Evolutionary conservation across 371 early-diverging fungal species (phyloP).

Genomic region (Circinella minor): DNA sequence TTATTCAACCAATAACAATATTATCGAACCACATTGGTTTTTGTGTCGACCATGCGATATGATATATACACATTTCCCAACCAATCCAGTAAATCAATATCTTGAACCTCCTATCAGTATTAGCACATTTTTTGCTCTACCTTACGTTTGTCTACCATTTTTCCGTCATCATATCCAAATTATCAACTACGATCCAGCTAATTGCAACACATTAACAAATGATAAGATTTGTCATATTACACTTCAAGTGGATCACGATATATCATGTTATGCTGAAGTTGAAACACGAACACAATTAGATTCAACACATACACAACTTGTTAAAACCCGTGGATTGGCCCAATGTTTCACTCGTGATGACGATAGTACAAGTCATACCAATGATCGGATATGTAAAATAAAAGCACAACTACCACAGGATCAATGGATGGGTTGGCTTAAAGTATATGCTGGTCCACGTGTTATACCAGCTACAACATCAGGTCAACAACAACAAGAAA

Average conservation of each 20-base stretch:
- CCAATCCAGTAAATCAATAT: slow-evolving; percentile 31
- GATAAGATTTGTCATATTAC: slow-evolving; percentile 29
- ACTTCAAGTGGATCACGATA: slow-evolving; percentile 25
- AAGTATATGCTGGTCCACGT: slow-evolving; percentile 45
- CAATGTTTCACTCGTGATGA: slow-evolving; percentile 31
- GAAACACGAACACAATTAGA: slow-evolving; percentile 29
- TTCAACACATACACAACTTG: not conserved
- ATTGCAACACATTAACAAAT: slow-evolving; percentile 11
- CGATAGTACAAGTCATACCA: not conserved
- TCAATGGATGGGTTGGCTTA: slow-evolving; percentile 43
- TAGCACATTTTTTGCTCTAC: slow-evolving; percentile 38
- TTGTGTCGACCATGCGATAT: slow-evolving; percentile 42
- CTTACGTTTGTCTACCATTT: slow-evolving; percentile 41
- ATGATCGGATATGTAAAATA: slow-evolving; percentile 36
- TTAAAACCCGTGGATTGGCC: slow-evolving; percentile 33
- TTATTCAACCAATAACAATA: not conserved
- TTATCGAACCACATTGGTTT: slow-evolving; percentile 48
- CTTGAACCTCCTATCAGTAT: slow-evolving; percentile 35
- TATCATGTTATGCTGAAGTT: slow-evolving; percentile 40
- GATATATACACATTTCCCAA: slow-evolving; percentile 50
- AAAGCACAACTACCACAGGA: slow-evolving; percentile 47
- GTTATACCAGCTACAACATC: not conserved
- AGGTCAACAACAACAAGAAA: slow-evolving; percentile 21
- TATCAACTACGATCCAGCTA: slow-evolving; percentile 21
- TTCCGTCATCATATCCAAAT: slow-evolving; percentile 38